Evolutionary conservation across 2,329 filamentous ascomycete genomes (phyloP), one percentile per base, ranked within the genome.

Genomic region (Amauroascus verrucosus): DNA sequence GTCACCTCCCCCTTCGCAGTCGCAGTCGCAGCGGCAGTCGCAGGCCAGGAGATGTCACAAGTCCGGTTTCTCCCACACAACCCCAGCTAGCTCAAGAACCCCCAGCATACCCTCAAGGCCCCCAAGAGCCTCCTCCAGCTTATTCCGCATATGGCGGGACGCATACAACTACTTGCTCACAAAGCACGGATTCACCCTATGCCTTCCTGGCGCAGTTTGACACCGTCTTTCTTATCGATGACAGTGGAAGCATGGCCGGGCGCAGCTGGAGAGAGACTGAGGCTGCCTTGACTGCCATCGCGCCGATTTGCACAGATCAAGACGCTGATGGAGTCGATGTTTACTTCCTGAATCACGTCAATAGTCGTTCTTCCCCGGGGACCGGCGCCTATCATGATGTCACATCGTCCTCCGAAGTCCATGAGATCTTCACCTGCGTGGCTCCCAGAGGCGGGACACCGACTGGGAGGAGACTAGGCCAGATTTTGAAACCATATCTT

Each of bases 191-290:
- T 60, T 84, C 88, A 61, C 79, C 76, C 1, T 93, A 87, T 65
- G 78, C 82, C 1, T 95, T 95, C 65, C 81, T 97, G 4, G 67
- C 71, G 40, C 76, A 76, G 14, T 96, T 95, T 65, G 88, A 97
- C 70, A 96, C 89, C 30, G 72, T 91, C 53, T 90, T 97, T 66
- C 71, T 97, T 1, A 88, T 97, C 64, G 91, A 97, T 65, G 91
- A 97, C 72, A 89, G 84, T n/a, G 81, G 82, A 4, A 90, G 85
- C 61, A 97, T 97, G 91, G 73, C 75, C 1, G 87, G 85, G 14
- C 65, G 72, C n/a, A 78, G 77, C 20, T 97, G 91, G 91, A 68
- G 72, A 11, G 86, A 96, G 67, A 86, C 87, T 0, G 72, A 77
- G 24, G 73, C 77, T 7, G 87, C 85, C 1, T 78, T 97, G 1